Evolutionary conservation across 2,329 filamentous ascomycete species (phyloP).

Genomic region (Helicocarpus griseus): DNA sequence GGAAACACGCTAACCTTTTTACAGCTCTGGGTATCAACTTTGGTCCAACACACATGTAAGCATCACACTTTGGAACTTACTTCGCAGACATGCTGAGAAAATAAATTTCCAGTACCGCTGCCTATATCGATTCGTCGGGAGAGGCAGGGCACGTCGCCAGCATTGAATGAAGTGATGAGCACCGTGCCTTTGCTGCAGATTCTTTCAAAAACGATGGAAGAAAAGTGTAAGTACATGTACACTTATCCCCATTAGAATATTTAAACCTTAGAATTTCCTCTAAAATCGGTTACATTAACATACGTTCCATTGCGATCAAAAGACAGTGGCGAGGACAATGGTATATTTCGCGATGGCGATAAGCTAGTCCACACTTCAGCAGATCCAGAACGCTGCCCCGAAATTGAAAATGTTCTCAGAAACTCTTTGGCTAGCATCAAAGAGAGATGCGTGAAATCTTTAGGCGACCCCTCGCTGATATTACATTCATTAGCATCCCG

Average conservation of each 20-base stretch:
- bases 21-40: neutral
- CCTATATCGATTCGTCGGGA: neutral
- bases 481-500: constrained; percentile 3
- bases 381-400: neutral
- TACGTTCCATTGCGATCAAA: neutral
- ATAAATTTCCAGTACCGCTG: neutral
- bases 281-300: too few relatives aligned
- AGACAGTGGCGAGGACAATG: neutral
- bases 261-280: too few relatives aligned
- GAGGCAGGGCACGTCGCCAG: neutral
- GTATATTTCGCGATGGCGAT: constrained; percentile 4
- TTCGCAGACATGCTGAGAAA: neutral
- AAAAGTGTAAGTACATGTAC: constrained; percentile 2
- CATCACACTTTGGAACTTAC: neutral
- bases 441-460: neutral
- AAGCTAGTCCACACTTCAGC: neutral
- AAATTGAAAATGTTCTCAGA: neutral
- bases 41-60: neutral
- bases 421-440: neutral
- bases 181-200: constrained; percentile 1
- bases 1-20: neutral
- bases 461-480: neutral
- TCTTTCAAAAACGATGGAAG: constrained; percentile 3
- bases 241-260: too few relatives aligned
- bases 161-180: constrained; percentile 1